Conservation (phyloP, 2,329 filamentous ascomycete genomes). For the Aureobasidium sp. region DNA sequence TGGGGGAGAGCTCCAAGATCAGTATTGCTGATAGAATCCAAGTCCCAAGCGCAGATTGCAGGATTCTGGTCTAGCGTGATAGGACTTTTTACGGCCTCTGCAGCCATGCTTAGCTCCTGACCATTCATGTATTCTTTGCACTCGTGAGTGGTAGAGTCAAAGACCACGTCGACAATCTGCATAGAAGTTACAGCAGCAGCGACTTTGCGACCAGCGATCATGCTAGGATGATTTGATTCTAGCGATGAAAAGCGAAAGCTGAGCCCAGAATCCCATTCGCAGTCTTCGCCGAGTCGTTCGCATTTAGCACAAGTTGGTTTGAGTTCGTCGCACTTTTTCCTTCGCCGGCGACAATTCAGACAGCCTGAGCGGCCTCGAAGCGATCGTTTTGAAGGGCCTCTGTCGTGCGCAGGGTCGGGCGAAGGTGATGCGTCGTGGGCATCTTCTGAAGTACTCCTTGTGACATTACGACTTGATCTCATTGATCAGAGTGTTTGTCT, state of each 20-base stretch:
- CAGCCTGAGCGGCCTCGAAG: constrained; percentile 29
- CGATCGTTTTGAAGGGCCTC: background rate
- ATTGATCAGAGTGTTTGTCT: background rate
- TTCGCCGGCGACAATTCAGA: constrained; percentile 29
- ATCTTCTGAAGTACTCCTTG: background rate
- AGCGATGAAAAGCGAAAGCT: constrained; percentile 23
- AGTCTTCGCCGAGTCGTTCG: constrained; percentile 24
- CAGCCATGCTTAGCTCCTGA: background rate
- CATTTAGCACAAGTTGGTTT: constrained; percentile 30
- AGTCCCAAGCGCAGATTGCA: no score
- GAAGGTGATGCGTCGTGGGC: background rate
- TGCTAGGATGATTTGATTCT: constrained; percentile 28
- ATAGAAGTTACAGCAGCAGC: constrained; percentile 9
- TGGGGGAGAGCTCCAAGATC: no score
- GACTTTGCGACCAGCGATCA: constrained; percentile 23
- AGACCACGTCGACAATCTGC: constrained; percentile 29
- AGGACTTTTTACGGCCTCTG: background rate
- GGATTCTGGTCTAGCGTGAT: background rate
- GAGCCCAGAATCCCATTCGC: constrained; percentile 24
- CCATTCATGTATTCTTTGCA: constrained; percentile 13
- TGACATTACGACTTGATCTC: background rate
- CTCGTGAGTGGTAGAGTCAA: constrained; percentile 23
- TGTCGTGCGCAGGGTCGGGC: background rate
- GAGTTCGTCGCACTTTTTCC: constrained; percentile 29
- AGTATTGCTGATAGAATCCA: no score